These are phyloP conservation scores for Pseudodiploospora longispora DNA, from an alignment of 2,329 filamentous ascomycete species.

Conservation along the genomic window DNA sequence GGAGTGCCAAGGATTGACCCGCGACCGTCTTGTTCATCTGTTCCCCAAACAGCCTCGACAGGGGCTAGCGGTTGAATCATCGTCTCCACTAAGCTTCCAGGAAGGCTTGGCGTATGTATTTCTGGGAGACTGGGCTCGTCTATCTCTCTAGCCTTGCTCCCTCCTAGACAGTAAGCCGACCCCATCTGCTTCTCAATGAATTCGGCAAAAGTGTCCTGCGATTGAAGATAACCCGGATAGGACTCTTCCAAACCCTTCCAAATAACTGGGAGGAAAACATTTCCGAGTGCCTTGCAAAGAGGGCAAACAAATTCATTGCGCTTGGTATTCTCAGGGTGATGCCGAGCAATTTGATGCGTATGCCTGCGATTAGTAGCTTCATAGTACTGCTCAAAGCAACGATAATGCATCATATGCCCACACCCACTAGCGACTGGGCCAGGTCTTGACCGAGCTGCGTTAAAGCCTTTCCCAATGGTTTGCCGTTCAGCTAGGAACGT, in stretches of 20 bases:
- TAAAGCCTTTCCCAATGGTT: conserved; percentile 83
- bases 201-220: conserved; percentile 52
- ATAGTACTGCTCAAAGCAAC: conserved; percentile 88
- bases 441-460: conserved; percentile 53
- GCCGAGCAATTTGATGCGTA: conserved; percentile 83
- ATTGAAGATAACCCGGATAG: conserved; percentile 64
- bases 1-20: conserved; percentile 29
- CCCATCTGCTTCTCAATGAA: conserved; percentile 58
- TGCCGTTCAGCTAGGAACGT: conserved; percentile 68
- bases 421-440: conserved; percentile 86
- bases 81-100: conserved; percentile 28
- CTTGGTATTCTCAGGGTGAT: conserved; percentile 76
- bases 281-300: conserved; percentile 91
- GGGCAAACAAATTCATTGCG: conserved; percentile 92
- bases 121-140: conserved; percentile 21
- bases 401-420: conserved; percentile 97
- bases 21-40: conserved; percentile 24
- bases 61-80: conserved; percentile 29
- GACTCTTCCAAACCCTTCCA: conserved; percentile 90
- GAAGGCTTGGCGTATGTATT: conserved; percentile 28
- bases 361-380: conserved; percentile 78
- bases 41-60: conserved; percentile 33
- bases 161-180: conserved; percentile 33
- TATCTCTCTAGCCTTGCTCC: conserved; percentile 27
- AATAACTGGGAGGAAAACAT: conserved; percentile 86